These are phyloP conservation scores for Gloeopeniophorella convolvens DNA, from an alignment of 768 basidiomycete species.

Conservation along the genomic window DNA sequence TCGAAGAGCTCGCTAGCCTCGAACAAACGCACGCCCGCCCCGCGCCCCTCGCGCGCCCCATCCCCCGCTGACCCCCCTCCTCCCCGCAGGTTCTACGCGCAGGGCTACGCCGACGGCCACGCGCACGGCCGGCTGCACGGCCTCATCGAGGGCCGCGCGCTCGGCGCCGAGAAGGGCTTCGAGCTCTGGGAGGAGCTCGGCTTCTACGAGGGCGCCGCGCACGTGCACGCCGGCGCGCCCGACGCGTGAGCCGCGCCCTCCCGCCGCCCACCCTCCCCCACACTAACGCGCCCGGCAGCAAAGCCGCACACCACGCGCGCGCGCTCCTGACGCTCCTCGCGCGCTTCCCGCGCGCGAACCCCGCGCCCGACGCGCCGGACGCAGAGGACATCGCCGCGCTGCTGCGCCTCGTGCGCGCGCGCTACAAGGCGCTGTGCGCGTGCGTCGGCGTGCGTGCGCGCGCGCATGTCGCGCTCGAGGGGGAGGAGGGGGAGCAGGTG, in stretches of 20 bases:
- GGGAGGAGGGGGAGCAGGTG: constrained; percentile 8
- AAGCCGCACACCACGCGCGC: constrained; percentile 54
- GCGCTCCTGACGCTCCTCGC: constrained; percentile 65
- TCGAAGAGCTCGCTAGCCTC: constrained; percentile 27
- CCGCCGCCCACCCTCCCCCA: background rate
- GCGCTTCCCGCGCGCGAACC: constrained; percentile 75
- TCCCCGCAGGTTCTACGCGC: constrained; percentile 62
- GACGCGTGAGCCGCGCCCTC: constrained; percentile 41
- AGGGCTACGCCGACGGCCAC: constrained; percentile 71
- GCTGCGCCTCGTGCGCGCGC: constrained; percentile 78
- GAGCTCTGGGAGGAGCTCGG: constrained; percentile 98
- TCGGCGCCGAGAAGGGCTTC: constrained; percentile 86
- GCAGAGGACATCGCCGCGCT: constrained; percentile 60
- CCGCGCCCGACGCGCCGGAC: constrained; percentile 45
- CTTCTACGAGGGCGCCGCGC: constrained; percentile 83
- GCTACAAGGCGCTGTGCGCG: constrained; percentile 83
- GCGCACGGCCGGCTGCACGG: constrained; percentile 87
- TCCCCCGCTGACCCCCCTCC: background rate
- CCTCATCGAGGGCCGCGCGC: constrained; percentile 80
- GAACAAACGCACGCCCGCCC: constrained; percentile 27
- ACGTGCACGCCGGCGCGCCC: constrained; percentile 36
- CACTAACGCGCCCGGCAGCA: constrained; percentile 39
- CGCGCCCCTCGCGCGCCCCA: background rate
- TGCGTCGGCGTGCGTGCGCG: constrained; percentile 62
- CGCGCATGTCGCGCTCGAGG: constrained; percentile 24